These are phyloP conservation scores for Aegilops sharonensis DNA, from an alignment of 176 grass and related monocot genomes.

Conservation along the genomic window DNA sequence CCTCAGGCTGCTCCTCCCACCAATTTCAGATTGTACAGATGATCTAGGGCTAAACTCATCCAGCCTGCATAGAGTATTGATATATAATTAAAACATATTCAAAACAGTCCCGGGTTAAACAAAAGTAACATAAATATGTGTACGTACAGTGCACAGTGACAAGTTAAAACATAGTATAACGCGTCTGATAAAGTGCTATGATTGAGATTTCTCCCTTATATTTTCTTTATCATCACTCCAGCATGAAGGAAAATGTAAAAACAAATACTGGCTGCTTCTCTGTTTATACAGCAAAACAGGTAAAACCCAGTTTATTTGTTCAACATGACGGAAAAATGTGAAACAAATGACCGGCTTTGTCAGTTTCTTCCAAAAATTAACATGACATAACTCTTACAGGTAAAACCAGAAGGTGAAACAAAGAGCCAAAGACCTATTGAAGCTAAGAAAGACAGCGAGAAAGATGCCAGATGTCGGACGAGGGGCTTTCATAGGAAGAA, in stretches of 20 bases:
- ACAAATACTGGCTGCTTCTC: not conserved
- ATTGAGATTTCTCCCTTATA: not conserved
- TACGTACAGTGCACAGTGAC: not conserved
- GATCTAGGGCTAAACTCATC: slow-evolving; percentile 77
- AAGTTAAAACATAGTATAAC: not conserved
- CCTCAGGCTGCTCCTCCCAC: slow-evolving; percentile 24
- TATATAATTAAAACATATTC: not conserved
- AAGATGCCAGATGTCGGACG: not conserved
- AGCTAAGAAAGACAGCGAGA: not conserved
- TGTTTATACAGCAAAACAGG: not conserved
- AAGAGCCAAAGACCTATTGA: not conserved
- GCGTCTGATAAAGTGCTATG: not conserved
- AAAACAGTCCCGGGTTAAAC: not conserved
- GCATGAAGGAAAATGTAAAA: not conserved
- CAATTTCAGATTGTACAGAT: slow-evolving; percentile 58
- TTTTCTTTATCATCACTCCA: not conserved
- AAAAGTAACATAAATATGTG: not conserved
- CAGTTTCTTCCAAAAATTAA: slow-evolving; percentile 8
- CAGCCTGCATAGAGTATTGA: slow-evolving; percentile 51
- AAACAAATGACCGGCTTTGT: not conserved
- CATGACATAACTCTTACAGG: not conserved
- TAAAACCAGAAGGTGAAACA: not conserved
- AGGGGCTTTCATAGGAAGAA: not conserved
- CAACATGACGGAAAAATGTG: not conserved
- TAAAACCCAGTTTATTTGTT: not conserved